A percentile compares a stretch with the other conserved stretches of the same genome.
Conservation (phyloP, 176 grass and related monocot genomes). For the Eremochloa ophiuroides region DNA sequence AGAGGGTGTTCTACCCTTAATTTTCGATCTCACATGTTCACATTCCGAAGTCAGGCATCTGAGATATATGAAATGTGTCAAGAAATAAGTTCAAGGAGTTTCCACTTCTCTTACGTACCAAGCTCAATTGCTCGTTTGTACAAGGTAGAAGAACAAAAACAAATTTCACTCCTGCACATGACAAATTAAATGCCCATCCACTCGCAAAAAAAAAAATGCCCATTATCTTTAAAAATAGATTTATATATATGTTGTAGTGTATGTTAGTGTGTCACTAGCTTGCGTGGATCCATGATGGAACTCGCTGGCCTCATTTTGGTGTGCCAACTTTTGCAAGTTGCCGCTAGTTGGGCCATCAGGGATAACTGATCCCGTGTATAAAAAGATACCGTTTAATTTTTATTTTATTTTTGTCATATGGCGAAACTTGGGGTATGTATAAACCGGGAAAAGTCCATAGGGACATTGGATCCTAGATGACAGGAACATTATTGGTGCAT, state of each 20-base stretch:
- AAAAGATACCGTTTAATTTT: neutral
- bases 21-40: no score
- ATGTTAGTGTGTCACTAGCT: neutral
- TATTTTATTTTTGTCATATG: neutral
- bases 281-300: neutral
- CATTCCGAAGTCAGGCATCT: no score
- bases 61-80: no score
- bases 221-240: neutral
- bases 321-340: neutral
- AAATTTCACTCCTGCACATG: neutral
- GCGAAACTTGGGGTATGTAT: neutral
- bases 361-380: neutral
- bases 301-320: neutral
- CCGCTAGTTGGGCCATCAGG: slow-evolving; percentile 9
- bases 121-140: no score
- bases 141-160: no score
- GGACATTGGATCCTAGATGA: slow-evolving; percentile 46
- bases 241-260: neutral
- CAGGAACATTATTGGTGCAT: slow-evolving; percentile 24
- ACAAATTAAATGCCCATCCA: no score
- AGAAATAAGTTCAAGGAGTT: no score
- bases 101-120: no score
- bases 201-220: no score
- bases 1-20: no score
- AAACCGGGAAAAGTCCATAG: neutral